Base-by-base conservation (phyloP, 306 rosid genomes). In the Sicyos edulis region DNA sequence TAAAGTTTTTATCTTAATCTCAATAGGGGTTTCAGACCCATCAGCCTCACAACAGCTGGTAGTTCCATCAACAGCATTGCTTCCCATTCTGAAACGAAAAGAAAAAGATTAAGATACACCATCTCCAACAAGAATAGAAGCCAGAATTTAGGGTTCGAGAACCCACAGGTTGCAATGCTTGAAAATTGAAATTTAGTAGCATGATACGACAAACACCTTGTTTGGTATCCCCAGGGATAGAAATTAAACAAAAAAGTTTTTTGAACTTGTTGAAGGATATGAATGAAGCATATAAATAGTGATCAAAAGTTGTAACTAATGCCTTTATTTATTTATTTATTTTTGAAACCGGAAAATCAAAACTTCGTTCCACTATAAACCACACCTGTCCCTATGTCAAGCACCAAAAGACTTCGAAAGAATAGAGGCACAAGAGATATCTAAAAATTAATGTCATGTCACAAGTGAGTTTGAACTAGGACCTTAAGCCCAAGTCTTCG, bases 1-100 rank as follows among this genome's bases (percentile, higher is more conserved):
- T 88, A 95, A 81, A 71, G 97, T 95, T 80, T 89, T 95, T 58
- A 95, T 82, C 81, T 95, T 95, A 71, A 95, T 95, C 87, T 95
- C 96, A 67, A 95, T 91, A 26, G 85, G 71, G 16, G 99, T 47
- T 81, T 87, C 97, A 78, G 92, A 79, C 76, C 81, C 83, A 80
- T 71, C 96, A 67, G 79, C 75, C 63, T 49, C 83, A 82, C 53
- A 78, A 71, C 49, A 54, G 74, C 56, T 75, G 54, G 80, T 73
- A 71, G 84, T 65, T 72, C 74, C 81, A 50, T 73, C 86, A 55
- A 77, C 57, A 49, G 76, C 57, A 63, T 78, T 81, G 70, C 86
- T 91, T 74, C 92, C 97, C 98, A 93, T 92, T 24, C 73, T 69
- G 47, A 24, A 51, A 69, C 16, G 45, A 26, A 69, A 69, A 45